These are phyloP conservation scores for Schizosaccharomyces octosporus DNA, from an alignment of 805 yeast genomes.

Conservation along the genomic window DNA sequence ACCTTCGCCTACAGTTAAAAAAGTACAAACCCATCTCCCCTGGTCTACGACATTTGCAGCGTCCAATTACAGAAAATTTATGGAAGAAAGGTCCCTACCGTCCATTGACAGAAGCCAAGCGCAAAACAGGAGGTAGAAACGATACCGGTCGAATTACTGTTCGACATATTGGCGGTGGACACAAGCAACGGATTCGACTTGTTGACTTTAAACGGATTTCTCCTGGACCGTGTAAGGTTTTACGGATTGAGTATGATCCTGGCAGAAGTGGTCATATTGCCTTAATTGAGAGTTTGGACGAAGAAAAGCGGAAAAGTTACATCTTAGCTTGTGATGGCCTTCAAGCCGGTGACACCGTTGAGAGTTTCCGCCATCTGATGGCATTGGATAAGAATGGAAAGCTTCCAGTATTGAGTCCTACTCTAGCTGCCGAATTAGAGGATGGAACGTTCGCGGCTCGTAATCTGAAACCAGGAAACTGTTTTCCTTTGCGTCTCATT, in stretches of 20 bases:
- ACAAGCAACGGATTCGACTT: slow-evolving; percentile 61
- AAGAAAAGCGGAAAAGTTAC: slow-evolving; percentile 41
- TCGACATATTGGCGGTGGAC: slow-evolving; percentile 94
- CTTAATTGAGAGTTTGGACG: slow-evolving; percentile 32
- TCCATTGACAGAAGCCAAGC: slow-evolving; percentile 47
- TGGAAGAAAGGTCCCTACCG: slow-evolving; percentile 65
- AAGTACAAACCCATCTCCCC: slow-evolving; percentile 7
- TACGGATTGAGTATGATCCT: slow-evolving; percentile 87
- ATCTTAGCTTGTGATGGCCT: slow-evolving; percentile 80
- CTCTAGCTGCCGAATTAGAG: slow-evolving; percentile 71
- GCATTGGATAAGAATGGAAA: slow-evolving; percentile 26
- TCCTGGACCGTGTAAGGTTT: slow-evolving; percentile 53
- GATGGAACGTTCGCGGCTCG: slow-evolving; percentile 73
- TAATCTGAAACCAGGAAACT: slow-evolving; percentile 80
- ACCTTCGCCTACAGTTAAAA: slow-evolving; percentile 1
- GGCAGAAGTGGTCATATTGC: slow-evolving; percentile 87
- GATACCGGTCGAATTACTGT: slow-evolving; percentile 68
- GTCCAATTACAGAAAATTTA: slow-evolving; percentile 67
- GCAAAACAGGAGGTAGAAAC: slow-evolving; percentile 70
- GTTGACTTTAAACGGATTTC: slow-evolving; percentile 48
- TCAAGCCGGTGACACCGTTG: slow-evolving; percentile 77
- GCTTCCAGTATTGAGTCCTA: slow-evolving; percentile 44
- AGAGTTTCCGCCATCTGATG: slow-evolving; percentile 40
- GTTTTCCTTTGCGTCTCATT: slow-evolving; percentile 73
- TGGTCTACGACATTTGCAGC: slow-evolving; percentile 36